A percentile compares a stretch with the other conserved stretches of the same genome.
These are phyloP conservation scores for Helotiales sp. DNA, from an alignment of 2,329 filamentous ascomycete genomes.

Conservation along the genomic window DNA sequence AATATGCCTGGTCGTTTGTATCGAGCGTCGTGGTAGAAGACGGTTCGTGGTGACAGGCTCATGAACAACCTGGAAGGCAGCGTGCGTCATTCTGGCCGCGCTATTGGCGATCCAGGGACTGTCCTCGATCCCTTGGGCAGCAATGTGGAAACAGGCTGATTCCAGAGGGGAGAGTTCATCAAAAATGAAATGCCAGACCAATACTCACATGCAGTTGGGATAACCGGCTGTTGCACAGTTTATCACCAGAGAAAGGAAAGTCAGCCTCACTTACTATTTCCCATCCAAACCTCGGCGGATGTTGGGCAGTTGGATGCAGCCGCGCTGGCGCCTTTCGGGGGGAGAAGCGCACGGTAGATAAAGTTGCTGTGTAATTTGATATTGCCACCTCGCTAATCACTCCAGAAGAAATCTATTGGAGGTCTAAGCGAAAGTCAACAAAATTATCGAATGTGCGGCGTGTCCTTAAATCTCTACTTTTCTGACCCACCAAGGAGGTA, in stretches of 20 bases:
- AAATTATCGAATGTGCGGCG: not conserved
- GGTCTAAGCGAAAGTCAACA: not conserved
- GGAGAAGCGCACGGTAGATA: not conserved
- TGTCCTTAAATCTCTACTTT: not conserved
- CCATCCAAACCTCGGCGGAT: not conserved
- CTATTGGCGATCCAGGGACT: slow-evolving; percentile 5
- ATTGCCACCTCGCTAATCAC: not conserved
- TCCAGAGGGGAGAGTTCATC: not conserved
- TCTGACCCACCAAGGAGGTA: too few relatives aligned
- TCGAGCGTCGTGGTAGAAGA: not conserved
- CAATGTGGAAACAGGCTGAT: slow-evolving; percentile 2
- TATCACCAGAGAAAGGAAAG: not conserved
- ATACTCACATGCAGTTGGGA: not conserved
- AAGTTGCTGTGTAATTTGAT: not conserved
- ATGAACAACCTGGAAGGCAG: not conserved
- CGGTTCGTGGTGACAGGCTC: slow-evolving; percentile 12
- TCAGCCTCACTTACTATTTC: slow-evolving; percentile 2
- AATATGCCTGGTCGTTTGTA: slow-evolving; percentile 16
- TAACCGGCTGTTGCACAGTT: not conserved
- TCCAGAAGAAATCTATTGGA: not conserved
- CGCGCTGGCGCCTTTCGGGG: not conserved
- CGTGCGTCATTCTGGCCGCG: slow-evolving; percentile 6
- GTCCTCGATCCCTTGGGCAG: not conserved
- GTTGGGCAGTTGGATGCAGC: not conserved
- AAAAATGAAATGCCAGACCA: not conserved